Evolutionary conservation across 2,329 filamentous ascomycete genomes (phyloP).

Genomic region (Apiospora arundinis): DNA sequence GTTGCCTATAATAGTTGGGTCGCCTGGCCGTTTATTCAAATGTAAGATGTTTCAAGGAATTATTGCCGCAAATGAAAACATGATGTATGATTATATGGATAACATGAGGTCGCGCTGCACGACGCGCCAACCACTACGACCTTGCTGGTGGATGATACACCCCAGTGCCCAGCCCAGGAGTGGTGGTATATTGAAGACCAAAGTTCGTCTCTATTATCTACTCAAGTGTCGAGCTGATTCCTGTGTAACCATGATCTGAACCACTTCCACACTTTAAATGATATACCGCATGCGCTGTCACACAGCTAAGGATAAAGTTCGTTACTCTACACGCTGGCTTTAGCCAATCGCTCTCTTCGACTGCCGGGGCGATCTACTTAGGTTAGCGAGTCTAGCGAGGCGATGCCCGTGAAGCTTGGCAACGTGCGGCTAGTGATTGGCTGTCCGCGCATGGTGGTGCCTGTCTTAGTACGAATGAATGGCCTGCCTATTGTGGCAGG

Average conservation of each 20-base stretch:
- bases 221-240: background rate
- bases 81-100: background rate
- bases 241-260: background rate
- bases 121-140: background rate
- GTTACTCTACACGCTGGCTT: background rate
- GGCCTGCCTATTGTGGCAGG: constrained; percentile 4
- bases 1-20: background rate
- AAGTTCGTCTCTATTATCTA: background rate
- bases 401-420: constrained; percentile 8
- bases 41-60: background rate
- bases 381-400: background rate
- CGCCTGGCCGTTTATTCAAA: background rate
- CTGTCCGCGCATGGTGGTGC: background rate
- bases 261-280: background rate
- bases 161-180: no score
- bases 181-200: background rate
- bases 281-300: background rate
- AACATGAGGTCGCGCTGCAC: background rate
- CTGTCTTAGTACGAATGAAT: background rate
- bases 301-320: background rate
- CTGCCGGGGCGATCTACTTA: background rate
- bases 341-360: background rate
- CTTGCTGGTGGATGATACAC: background rate
- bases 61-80: background rate
- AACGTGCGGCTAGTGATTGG: constrained; percentile 10